Conservation (phyloP, 208 protist genomes). For the Porcisia deanei region DNA sequence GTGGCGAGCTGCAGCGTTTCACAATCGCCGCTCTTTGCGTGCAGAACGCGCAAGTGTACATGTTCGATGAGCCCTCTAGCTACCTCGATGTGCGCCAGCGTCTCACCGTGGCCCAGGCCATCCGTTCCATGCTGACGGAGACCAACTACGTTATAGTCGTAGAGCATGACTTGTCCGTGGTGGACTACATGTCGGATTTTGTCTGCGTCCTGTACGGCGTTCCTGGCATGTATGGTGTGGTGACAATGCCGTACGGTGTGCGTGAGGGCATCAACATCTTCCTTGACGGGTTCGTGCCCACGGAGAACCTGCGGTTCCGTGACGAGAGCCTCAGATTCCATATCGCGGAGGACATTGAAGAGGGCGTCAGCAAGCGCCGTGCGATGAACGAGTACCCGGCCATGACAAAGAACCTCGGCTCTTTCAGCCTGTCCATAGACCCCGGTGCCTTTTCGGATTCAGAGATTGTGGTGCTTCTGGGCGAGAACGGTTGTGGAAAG, state of each 20-base stretch:
- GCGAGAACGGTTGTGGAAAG: constrained; percentile 99
- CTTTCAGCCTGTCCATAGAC: constrained; percentile 95
- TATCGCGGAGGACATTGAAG: constrained; percentile 82
- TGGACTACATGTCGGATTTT: constrained; percentile 99
- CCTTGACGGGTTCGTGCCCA: constrained; percentile 99
- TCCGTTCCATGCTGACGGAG: constrained; percentile 94
- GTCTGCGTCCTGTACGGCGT: constrained; percentile 99
- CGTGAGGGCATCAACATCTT: constrained; percentile 99
- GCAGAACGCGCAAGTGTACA: constrained; percentile 96
- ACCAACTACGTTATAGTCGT: constrained; percentile 99
- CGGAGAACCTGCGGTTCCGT: constrained; percentile 99
- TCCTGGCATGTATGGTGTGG: constrained; percentile 99
- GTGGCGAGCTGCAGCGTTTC: constrained; percentile 99
- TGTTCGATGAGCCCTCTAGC: constrained; percentile 99
- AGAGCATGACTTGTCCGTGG: constrained; percentile 99
- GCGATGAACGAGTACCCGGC: constrained; percentile 93
- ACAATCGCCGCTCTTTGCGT: constrained; percentile 96
- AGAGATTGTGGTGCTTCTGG: constrained; percentile 99
- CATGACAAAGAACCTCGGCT: constrained; percentile 97
- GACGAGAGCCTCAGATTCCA: constrained; percentile 97
- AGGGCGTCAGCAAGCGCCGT: constrained; percentile 71
- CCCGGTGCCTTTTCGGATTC: constrained; percentile 97
- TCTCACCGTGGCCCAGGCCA: constrained; percentile 97
- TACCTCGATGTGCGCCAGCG: constrained; percentile 99
- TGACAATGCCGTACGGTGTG: constrained; percentile 99